Evolutionary conservation across 805 yeast species (phyloP), one percentile per base, ranked within the genome.

Genomic region (Candida ovalis): DNA sequence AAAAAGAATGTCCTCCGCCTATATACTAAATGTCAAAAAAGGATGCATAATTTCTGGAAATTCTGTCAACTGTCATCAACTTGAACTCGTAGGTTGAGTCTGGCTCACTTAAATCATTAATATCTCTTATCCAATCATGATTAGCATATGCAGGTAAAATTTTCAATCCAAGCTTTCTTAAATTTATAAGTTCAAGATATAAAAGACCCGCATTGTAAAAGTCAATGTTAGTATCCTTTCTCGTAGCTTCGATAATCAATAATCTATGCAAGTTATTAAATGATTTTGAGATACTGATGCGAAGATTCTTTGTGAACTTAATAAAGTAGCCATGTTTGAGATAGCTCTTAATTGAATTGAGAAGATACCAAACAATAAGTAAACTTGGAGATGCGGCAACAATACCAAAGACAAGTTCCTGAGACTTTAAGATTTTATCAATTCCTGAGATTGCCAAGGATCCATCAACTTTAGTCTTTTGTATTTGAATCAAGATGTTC

Each of bases 381-480:
- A 81, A 57, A 44, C 92, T 77, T 0, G 99, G 99, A 18, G 91
- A 78, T 3, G 94, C 83, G 1, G 97, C 96, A 23, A 94, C 86
- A 21, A 88, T 71, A 1, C 96, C 97, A 70, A 92, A 88, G n/a
- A 94, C 94, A 46, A 92, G 76, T 63, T 94, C 96, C 69, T 92
- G 99, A 44, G 94, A 84, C 64, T 89, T 86, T 40, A 94, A 75
- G 55, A 92, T 71, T 62, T 87, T 84, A 67, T 94, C 98, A 52
- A 94, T 91, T 8, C 98, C 98, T 56, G 78, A 80, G 51, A 92
- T 78, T 0, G 97, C 98, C 4, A 90, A 71, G 33, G 87, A 90
- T 8, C 96, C 96, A 64, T 92, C 99, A 6, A 94, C 97, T 67
- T 92, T 92, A 12, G 96, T 85, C 68, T 94, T 92, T 65, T 92